Percentiles rank a stretch among this genome's conserved stretches.
Conservation (phyloP, 192 early-diverging fungal genomes). For the Chytriomyces confervae region DNA sequence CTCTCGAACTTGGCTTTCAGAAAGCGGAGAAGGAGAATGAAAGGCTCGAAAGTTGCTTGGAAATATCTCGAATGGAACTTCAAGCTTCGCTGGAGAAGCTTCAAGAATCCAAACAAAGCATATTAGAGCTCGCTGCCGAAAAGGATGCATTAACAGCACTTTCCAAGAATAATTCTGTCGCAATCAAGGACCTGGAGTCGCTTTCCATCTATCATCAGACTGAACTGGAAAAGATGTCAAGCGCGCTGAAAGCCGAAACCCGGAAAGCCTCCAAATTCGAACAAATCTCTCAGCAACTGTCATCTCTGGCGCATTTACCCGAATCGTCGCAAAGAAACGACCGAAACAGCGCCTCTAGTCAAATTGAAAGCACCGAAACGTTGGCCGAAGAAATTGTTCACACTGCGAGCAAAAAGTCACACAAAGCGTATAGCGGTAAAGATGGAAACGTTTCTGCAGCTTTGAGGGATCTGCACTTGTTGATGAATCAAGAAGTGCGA, state of each 20-base stretch:
- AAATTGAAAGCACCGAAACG: constrained; percentile 19
- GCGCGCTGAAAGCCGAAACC: not conserved
- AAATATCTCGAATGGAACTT: too few relatives aligned
- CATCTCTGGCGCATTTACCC: not conserved
- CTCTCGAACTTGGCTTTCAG: not conserved
- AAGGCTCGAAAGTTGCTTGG: too few relatives aligned
- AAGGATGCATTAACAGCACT: not conserved
- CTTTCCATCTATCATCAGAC: not conserved
- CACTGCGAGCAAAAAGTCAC: not conserved
- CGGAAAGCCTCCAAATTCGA: not conserved
- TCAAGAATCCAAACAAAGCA: too few relatives aligned
- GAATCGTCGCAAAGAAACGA: not conserved
- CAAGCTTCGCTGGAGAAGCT: too few relatives aligned
- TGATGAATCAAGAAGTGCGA: constrained; percentile 8
- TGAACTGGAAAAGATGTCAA: not conserved
- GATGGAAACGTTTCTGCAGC: not conserved
- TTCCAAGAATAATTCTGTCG: not conserved
- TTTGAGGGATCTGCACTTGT: not conserved
- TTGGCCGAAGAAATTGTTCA: not conserved
- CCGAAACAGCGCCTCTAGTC: not conserved
- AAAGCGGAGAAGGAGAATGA: too few relatives aligned
- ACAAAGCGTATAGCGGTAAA: not conserved
- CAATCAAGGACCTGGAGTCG: not conserved
- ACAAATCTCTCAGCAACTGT: not conserved
- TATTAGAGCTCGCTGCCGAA: too few relatives aligned